Evolutionary conservation across 768 basidiomycete species (phyloP), one percentile per base, ranked within the genome.

Genomic region (Cystobasidiopsis lactophilus): DNA sequence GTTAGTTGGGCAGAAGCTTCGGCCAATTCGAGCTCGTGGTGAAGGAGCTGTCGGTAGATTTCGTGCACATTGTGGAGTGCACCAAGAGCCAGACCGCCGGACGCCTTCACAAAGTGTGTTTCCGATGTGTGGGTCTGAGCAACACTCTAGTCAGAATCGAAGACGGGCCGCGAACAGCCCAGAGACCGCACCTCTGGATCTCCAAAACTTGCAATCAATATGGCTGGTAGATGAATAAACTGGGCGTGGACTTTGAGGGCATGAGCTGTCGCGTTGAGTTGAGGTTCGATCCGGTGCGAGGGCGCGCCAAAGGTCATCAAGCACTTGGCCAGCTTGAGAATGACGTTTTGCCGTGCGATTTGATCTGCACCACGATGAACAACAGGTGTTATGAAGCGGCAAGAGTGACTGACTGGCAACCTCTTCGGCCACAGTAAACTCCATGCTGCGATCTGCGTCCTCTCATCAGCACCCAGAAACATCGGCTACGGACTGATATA

Each of bases 281-380:
- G 86, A 2, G 84, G 80, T 66, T 89, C 85, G 54, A 93, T 82
- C 37, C 88, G 77, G 68, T 93, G 88, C 18, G 83, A 85, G 0
- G 86, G 85, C 13, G 86, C 83, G 5, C 85, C 85, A 62, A 83
- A 88, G 14, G 77, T 77, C 81, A 93, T 85, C 33, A 91, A 70
- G 18, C 82, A 77, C 53, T 78, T 75, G 16, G 85, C 82, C 24
- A 91, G 73, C 61, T 77, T 83, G 63, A 85, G 73, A 31, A 93
- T 67, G 67, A 89, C 91, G 53, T 76, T 75, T 57, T 88, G 84
- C 52, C 86, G 74, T 3, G 41, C 31, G 40, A 80, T 67, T 64
- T 85, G 77, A 13, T 82, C 86, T 78, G 66, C 5, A 40, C n/a
- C 31, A 3, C 1, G 5, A n/a, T 48, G 2, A 48, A 24, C 16